Base-by-base conservation (phyloP, 306 rosid genomes). In the Ochetophila trinervis region DNA sequence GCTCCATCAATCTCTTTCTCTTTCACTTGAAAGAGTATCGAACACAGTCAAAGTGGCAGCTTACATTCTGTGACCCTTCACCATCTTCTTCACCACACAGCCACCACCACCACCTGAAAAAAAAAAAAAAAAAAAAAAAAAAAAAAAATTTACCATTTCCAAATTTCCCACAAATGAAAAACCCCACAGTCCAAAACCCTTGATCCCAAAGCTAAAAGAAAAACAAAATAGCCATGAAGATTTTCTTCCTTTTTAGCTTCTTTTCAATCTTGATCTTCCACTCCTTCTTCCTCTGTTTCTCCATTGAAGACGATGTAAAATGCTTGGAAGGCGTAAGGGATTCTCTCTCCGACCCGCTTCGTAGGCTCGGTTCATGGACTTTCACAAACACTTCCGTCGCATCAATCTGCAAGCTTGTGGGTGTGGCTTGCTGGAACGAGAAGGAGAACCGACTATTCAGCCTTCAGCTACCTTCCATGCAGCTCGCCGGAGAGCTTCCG, bases 391-490 rank as follows among this genome's bases (percentile, higher is more conserved):
- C 42, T 45, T 78, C 84, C 32, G 86, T 58, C 3, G 59, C 78
- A 6, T 70, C 84, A 57, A 84, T 84, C 74, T 84, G 86, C 80
- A 79, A 81, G 71, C 74, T 81, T 21, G 74, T 58, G 16, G 86
- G 89, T 1, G 86, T 81, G 4, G 20, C 78, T n/a, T 84, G 86
- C 78, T 81, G 89, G 89, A 84, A 84, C 64, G 74, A 72, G 69
- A 73, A 78, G 78, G 89, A 84, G 81, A 81, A 75, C 45, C 84
- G 86, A n/a, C 70, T 84, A 35, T 68, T 84, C 57, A 78, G 80
- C 76, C 79, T 84, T 52, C 71, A 84, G 62, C 86, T 84, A 11
- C 78, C 65, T 27, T 45, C 79, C 8, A 81, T 84, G 84, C 72
- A 63, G 58, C 86, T 84, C 42, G 53, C 86, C 57, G 86, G 89